A percentile compares a stretch with the other conserved stretches of the same genome.
These are phyloP conservation scores for Paecilomyces dactylethromorphus DNA, from an alignment of 2,329 filamentous ascomycete species.

Conservation along the genomic window DNA sequence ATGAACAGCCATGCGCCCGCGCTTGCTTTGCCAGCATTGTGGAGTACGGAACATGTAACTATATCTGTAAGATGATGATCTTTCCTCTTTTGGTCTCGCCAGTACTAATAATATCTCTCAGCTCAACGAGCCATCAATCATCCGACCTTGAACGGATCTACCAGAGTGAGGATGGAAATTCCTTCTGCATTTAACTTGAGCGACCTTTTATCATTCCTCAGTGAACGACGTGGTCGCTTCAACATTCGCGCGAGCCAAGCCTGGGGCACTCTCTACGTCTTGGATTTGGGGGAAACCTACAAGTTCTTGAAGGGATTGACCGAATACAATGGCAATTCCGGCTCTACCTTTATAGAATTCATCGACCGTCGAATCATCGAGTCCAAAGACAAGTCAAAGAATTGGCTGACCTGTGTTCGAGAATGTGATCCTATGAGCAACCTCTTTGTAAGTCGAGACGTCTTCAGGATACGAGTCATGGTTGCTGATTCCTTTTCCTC, in stretches of 20 bases:
- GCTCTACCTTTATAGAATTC: conserved; percentile 37
- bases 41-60: conserved; percentile 39
- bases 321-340: conserved; percentile 31
- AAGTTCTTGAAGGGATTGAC: conserved; percentile 32
- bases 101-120: conserved; percentile 18
- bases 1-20: conserved; percentile 37
- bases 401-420: conserved; percentile 36
- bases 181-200: conserved; percentile 33
- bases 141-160: conserved; percentile 26
- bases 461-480: not conserved
- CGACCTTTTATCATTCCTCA: conserved; percentile 29
- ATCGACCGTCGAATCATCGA: conserved; percentile 39
- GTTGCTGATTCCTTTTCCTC: not conserved
- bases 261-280: conserved; percentile 35
- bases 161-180: conserved; percentile 34
- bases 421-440: conserved; percentile 35
- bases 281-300: conserved; percentile 36
- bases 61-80: conserved; percentile 31
- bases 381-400: conserved; percentile 39
- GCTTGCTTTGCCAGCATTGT: conserved; percentile 40
- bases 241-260: conserved; percentile 38
- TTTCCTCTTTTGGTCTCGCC: not conserved
- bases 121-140: conserved; percentile 40
- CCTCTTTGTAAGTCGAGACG: conserved; percentile 28
- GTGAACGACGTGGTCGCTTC: conserved; percentile 33